Evolutionary conservation across 495 filamentous ascomycete species (phyloP).

Genomic region (Aspergillus carlsbadensis): DNA sequence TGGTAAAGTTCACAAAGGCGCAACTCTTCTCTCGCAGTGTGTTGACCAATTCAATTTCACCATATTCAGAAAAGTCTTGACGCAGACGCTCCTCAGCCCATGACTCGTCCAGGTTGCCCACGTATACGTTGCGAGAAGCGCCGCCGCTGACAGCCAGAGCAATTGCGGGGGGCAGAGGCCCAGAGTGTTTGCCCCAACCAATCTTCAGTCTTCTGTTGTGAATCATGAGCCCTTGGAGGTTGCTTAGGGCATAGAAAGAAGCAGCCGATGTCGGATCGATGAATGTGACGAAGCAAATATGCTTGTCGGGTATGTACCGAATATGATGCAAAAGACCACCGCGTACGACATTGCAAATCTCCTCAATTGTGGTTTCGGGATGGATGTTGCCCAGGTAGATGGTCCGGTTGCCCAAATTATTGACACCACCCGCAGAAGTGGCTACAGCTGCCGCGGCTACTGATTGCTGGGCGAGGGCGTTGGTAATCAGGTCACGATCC

Average conservation of each 20-base stretch:
- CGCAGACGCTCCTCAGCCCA: constrained; percentile 95
- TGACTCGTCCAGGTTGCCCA: constrained; percentile 94
- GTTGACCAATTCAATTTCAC: constrained; percentile 97
- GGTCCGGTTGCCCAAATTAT: constrained; percentile 95
- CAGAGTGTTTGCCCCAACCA: constrained; percentile 99
- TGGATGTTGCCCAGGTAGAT: constrained; percentile 99
- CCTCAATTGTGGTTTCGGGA: constrained; percentile 96
- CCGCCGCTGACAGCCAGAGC: constrained; percentile 92
- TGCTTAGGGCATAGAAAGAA: constrained; percentile 96
- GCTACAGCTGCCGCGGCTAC: constrained; percentile 96
- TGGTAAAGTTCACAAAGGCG: constrained; percentile 99
- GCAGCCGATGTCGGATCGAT: constrained; percentile 98
- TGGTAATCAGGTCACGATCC: constrained; percentile 93
- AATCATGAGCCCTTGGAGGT: constrained; percentile 97
- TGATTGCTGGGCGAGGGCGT: constrained; percentile 93
- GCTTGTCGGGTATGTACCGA: constrained; percentile 98
- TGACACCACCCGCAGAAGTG: constrained; percentile 92
- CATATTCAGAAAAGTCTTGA: constrained; percentile 96
- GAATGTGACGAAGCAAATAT: constrained; percentile 99
- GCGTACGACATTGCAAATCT: constrained; percentile 96
- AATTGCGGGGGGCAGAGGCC: constrained; percentile 93
- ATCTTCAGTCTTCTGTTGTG: constrained; percentile 98
- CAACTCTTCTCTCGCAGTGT: constrained; percentile 97
- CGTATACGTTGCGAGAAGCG: constrained; percentile 94
- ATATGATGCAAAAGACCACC: constrained; percentile 95